These are phyloP conservation scores for Sutorius australiensis DNA, from an alignment of 768 basidiomycete genomes.

Conservation along the genomic window DNA sequence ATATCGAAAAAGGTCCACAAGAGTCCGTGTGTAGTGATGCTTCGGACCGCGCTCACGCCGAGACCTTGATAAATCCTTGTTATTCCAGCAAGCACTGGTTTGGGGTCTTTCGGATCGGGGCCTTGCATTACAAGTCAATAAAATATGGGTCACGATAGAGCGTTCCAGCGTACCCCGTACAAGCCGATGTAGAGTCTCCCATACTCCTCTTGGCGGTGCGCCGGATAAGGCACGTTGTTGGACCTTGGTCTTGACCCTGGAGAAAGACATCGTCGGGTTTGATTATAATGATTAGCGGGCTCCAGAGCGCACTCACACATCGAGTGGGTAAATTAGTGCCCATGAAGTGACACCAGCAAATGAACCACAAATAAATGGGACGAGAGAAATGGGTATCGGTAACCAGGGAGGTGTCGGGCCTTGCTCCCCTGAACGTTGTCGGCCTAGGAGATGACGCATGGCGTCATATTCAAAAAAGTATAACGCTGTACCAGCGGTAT, in stretches of 20 bases:
- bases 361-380: constrained; percentile 91
- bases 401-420: constrained; percentile 81
- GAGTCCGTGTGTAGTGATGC: constrained; percentile 89
- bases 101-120: constrained; percentile 74
- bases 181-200: constrained; percentile 72
- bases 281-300: background rate
- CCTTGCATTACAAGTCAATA: constrained; percentile 40
- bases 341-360: constrained; percentile 86
- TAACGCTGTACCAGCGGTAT: constrained; percentile 83
- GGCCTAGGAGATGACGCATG: constrained; percentile 81
- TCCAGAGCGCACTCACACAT: constrained; percentile 60
- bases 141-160: background rate
- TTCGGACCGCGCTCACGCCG: constrained; percentile 88
- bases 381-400: constrained; percentile 71
- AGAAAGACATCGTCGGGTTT: constrained; percentile 6
- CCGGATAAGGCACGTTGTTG: constrained; percentile 89
- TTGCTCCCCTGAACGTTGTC: constrained; percentile 74
- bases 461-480: constrained; percentile 96
- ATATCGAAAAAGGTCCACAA: constrained; percentile 93
- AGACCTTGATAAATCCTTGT: constrained; percentile 88
- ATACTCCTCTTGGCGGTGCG: constrained; percentile 62
- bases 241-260: constrained; percentile 90
- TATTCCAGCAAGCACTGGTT: constrained; percentile 71
- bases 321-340: constrained; percentile 91
- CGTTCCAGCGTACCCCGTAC: constrained; percentile 59